phyloP scores from a whole-genome alignment of 192 early-diverging fungal genomes.

The Coemansia sp. region DNA sequence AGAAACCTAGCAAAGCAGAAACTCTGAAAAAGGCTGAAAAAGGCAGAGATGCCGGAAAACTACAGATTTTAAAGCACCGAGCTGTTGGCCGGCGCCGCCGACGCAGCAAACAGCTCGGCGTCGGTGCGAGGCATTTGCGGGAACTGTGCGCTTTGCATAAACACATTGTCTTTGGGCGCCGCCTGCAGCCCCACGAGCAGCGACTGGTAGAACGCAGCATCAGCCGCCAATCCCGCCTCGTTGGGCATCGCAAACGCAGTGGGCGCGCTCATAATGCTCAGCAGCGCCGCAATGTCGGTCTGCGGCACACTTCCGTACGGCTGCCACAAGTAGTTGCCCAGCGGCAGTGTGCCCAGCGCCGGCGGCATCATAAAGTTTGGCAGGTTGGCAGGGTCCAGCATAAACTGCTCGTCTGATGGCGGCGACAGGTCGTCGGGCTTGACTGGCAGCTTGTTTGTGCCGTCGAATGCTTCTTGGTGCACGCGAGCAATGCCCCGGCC shows the following conservation, averaged over 20 bases:
- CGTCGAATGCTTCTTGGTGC: constrained; percentile 51
- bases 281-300: constrained; percentile 24
- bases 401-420: constrained; percentile 37
- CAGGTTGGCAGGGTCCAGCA: constrained; percentile 48
- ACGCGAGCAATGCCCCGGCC: constrained; percentile 34
- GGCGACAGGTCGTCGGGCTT: constrained; percentile 44
- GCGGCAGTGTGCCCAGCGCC: constrained; percentile 6
- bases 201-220: constrained; percentile 30
- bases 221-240: background rate
- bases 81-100: background rate
- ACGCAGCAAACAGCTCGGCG: constrained; percentile 4
- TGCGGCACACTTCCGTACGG: constrained; percentile 6
- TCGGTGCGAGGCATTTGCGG: background rate
- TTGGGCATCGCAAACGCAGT: background rate
- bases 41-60: background rate
- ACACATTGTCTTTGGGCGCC: background rate
- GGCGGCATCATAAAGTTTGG: constrained; percentile 48
- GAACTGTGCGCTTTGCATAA: background rate
- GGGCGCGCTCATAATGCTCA: constrained; percentile 26
- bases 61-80: constrained; percentile 8
- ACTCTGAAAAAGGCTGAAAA: background rate
- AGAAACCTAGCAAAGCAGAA: constrained; percentile 3
- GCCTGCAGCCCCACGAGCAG: constrained; percentile 20
- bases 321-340: background rate
- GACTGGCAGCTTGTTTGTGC: constrained; percentile 50